These are phyloP conservation scores for Geotrichum aggregatum DNA, from an alignment of 1,139 yeast genomes.

Conservation along the genomic window DNA sequence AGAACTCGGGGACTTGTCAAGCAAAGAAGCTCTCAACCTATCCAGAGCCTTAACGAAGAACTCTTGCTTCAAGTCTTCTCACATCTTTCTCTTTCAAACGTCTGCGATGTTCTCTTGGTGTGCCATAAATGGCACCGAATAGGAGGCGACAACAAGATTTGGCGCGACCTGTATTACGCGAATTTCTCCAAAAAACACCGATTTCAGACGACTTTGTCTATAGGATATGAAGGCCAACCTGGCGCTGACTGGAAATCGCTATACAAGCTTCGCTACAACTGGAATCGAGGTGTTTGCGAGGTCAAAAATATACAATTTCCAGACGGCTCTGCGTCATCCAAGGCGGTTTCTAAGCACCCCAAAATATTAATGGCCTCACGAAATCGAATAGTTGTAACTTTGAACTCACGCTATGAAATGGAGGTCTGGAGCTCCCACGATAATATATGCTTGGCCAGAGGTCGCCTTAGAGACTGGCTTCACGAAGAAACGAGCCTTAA, in stretches of 20 bases:
- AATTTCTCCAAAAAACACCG: conserved; percentile 13
- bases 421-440: conserved; percentile 13
- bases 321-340: background rate
- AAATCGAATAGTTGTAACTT: conserved; percentile 16
- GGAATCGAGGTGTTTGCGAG: conserved; percentile 19
- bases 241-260: conserved; percentile 19
- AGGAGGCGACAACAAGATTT: conserved; percentile 20
- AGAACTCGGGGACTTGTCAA: background rate
- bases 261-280: conserved; percentile 18
- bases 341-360: background rate
- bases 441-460: background rate
- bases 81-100: conserved; percentile 8
- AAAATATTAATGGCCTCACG: conserved; percentile 16
- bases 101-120: conserved; percentile 11
- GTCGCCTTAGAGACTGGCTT: conserved; percentile 13
- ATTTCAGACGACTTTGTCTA: conserved; percentile 9
- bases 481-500: background rate
- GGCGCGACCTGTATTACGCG: conserved; percentile 19
- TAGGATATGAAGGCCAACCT: conserved; percentile 8
- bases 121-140: conserved; percentile 20
- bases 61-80: conserved; percentile 16
- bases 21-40: background rate
- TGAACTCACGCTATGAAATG: conserved; percentile 7
- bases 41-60: conserved; percentile 17
- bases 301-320: conserved; percentile 10